Percentiles rank a stretch among this genome's conserved stretches.
phyloP scores from a whole-genome alignment of 2,329 filamentous ascomycete species.

The Escovopsis sp. region DNA sequence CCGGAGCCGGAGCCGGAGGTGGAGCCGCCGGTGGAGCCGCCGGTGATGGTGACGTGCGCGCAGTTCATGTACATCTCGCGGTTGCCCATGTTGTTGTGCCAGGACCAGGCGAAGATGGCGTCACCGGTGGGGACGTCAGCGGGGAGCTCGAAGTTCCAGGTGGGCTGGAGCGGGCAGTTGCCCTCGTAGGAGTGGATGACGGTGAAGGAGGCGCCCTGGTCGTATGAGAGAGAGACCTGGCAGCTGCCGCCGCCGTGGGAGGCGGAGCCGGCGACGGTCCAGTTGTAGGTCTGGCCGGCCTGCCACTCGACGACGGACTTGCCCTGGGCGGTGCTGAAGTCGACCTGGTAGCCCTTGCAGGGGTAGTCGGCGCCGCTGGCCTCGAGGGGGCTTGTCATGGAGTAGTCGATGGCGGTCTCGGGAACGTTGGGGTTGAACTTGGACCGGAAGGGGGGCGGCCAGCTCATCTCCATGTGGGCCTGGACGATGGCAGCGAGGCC shows the following conservation, averaged over 20 bases:
- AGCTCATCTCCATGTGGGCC: slow-evolving; percentile 38
- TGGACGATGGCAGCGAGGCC: slow-evolving; percentile 3
- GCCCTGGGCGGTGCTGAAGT: slow-evolving; percentile 32
- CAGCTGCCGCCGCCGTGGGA: slow-evolving; percentile 58
- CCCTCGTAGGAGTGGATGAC: slow-evolving; percentile 47
- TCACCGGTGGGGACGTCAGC: slow-evolving; percentile 43
- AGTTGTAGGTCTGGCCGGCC: slow-evolving; percentile 45
- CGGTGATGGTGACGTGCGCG: slow-evolving; percentile 48
- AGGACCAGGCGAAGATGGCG: slow-evolving; percentile 60
- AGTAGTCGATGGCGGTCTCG: slow-evolving; percentile 45
- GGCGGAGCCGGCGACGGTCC: slow-evolving; percentile 48
- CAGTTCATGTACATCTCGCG: slow-evolving; percentile 82
- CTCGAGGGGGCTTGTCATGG: slow-evolving; percentile 51
- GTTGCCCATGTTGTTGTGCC: slow-evolving; percentile 63
- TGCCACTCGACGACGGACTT: slow-evolving; percentile 43
- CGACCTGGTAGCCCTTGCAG: slow-evolving; percentile 49
- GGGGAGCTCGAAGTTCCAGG: slow-evolving; percentile 53
- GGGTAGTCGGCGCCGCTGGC: slow-evolving; percentile 51
- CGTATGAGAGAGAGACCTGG: slow-evolving; percentile 60
- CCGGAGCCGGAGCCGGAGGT: slow-evolving; percentile 14
- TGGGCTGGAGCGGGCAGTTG: slow-evolving; percentile 34
- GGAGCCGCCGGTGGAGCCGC: slow-evolving; percentile 16
- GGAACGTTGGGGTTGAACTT: slow-evolving; percentile 35
- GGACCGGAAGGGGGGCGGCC: slow-evolving; percentile 34
- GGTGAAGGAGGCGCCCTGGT: slow-evolving; percentile 53